phyloP scores from a whole-genome alignment of 208 protist genomes.

The Trypanosoma boissoni region DNA sequence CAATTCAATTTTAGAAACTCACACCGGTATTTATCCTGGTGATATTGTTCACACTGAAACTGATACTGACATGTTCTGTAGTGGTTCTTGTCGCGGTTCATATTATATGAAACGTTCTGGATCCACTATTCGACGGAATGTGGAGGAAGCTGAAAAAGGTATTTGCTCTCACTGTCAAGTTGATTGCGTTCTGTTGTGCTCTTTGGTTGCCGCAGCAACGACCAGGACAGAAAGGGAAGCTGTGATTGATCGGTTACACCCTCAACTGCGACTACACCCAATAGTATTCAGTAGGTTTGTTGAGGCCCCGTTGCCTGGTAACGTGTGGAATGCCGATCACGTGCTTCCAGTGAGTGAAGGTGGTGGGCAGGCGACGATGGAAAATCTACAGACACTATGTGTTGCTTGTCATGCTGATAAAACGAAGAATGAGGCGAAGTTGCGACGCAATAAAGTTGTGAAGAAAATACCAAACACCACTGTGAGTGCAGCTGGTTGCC shows the following conservation, averaged over 20 bases:
- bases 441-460: not conserved
- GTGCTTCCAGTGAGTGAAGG: conserved; percentile 63
- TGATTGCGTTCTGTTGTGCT: conserved; percentile 55
- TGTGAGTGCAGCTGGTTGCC: conserved; percentile 11
- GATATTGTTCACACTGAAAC: conserved; percentile 31
- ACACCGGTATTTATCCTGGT: conserved; percentile 27
- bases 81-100: conserved; percentile 46
- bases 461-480: conserved; percentile 7
- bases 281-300: conserved; percentile 45
- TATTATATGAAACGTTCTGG: conserved; percentile 71
- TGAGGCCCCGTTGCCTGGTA: conserved; percentile 52
- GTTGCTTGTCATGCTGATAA: conserved; percentile 78
- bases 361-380: conserved; percentile 53
- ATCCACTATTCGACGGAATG: conserved; percentile 45
- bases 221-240: conserved; percentile 19
- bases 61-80: conserved; percentile 69
- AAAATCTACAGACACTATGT: conserved; percentile 83
- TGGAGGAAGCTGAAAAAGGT: conserved; percentile 51
- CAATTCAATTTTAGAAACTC: not conserved
- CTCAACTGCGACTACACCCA: conserved; percentile 55
- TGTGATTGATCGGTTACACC: conserved; percentile 43
- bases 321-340: conserved; percentile 83
- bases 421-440: conserved; percentile 27
- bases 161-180: conserved; percentile 69
- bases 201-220: conserved; percentile 19